Evolutionary conservation across 495 filamentous ascomycete species (phyloP), one percentile per base, ranked within the genome.

Genomic region (Penicillium paradoxum): DNA sequence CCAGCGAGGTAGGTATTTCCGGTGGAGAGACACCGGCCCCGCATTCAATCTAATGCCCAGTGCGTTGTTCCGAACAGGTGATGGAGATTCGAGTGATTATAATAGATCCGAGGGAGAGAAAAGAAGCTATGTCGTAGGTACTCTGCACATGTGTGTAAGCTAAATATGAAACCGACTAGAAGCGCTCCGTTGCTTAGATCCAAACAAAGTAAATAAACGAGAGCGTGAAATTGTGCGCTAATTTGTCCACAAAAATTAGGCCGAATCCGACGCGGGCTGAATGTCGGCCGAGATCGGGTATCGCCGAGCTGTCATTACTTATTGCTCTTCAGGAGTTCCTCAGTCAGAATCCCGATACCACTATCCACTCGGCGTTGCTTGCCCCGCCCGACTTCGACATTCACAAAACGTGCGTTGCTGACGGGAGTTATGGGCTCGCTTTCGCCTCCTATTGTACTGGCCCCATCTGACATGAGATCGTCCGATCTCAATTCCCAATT

Each of bases 331-430:
- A 66, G 37, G 18, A 69, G 53, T 30, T 84, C 84, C 50, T 86
- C 83, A 18, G 83, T 78, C 60, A 83, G 62, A 32, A 88, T 76
- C 11, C 76, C 84, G 62, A 87, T 60, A 3, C 81, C 85, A 61
- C 81, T 85, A 51, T 87, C 83, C 55, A 83, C 74, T 42, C 77
- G 51, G 17, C 69, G 67, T 15, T 68, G 49, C 51, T 76, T 76
- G 14, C 76, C 75, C 24, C 76, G 63, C 6, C 73, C 71, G 37
- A 72, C 57, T 52, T 79, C 75, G 7, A 77, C 62, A 61, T 81
- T 75, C 30, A 71, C 66, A 47, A 74, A 78, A 7, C 74, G 61
- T 6, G 64, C 67, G 55, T 65, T 68, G 51, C 67, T 75, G 36
- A 75, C 67, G 0, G 76, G 77, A 0, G 77, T 79, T 18, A 79